phyloP scores from a whole-genome alignment of 805 yeast genomes.

The Monosporozyma yasuniensis region DNA sequence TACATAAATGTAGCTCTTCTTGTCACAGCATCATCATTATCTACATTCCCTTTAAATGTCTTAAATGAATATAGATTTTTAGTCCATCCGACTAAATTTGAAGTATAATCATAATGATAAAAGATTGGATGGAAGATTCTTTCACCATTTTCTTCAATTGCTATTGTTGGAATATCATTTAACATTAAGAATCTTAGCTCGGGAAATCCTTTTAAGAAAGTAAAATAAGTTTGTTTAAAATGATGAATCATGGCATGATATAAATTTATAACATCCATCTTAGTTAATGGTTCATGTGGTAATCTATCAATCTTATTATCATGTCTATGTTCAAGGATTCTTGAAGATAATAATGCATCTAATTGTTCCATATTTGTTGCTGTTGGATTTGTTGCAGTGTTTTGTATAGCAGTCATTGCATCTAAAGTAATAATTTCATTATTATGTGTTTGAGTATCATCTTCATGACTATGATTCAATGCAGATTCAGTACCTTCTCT shows the following conservation, averaged over 20 bases:
- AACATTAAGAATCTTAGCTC: conserved; percentile 32
- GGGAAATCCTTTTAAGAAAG: conserved; percentile 30
- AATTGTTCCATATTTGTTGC: conserved; percentile 1
- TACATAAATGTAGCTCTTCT: conserved; percentile 16
- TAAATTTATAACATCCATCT: conserved; percentile 28
- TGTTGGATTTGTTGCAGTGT: not conserved
- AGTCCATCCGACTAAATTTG: conserved; percentile 30
- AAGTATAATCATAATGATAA: conserved; percentile 26
- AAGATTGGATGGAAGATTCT: conserved; percentile 32
- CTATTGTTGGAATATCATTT: conserved; percentile 33
- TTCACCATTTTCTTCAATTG: conserved; percentile 22
- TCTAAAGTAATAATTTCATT: not conserved
- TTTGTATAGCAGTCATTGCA: not conserved
- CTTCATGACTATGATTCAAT: not conserved
- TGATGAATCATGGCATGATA: conserved; percentile 34
- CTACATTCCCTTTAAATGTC: conserved; percentile 6
- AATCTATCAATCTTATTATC: conserved; percentile 11
- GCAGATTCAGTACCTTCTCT: conserved; percentile 1
- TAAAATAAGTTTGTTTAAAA: conserved; percentile 28
- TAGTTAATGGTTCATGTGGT: conserved; percentile 26
- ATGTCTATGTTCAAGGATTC: conserved; percentile 3
- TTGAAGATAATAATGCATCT: conserved; percentile 1
- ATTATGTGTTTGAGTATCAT: not conserved
- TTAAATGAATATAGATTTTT: conserved; percentile 8
- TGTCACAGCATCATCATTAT: conserved; percentile 12